Conservation (phyloP, 2,329 filamentous ascomycete genomes). For the Helotiales sp. region DNA sequence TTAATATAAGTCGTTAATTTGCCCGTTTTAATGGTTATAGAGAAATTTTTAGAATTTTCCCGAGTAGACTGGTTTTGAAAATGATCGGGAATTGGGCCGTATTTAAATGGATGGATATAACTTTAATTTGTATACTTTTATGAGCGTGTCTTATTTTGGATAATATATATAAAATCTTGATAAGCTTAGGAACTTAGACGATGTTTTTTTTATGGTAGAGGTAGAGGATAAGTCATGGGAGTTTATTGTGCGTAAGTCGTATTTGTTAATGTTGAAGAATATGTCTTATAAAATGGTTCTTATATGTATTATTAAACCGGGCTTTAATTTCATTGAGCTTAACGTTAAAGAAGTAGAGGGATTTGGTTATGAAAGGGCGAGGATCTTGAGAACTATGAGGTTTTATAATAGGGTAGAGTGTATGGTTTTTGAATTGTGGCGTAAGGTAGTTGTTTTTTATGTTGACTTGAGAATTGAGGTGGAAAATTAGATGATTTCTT, state of each 20-base stretch:
- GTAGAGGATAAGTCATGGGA: slow-evolving; percentile 16
- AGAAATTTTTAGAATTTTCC: no score
- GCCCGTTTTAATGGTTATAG: neutral
- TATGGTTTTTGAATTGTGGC: neutral
- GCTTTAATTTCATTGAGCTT: slow-evolving; percentile 12
- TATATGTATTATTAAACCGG: slow-evolving; percentile 12
- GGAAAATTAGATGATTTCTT: neutral
- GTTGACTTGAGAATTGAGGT: slow-evolving; percentile 3
- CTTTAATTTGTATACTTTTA: no score
- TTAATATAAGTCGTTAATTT: neutral
- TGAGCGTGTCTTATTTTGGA: no score
- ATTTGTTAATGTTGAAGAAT: slow-evolving; percentile 12
- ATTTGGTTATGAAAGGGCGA: slow-evolving; percentile 10
- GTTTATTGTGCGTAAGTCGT: slow-evolving; percentile 17
- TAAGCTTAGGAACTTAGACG: no score
- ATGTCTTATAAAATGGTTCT: slow-evolving; percentile 6
- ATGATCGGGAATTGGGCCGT: no score
- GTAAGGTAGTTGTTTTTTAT: slow-evolving; percentile 17
- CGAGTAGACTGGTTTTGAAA: no score
- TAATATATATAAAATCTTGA: no score
- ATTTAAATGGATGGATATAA: no score
- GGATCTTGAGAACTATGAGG: neutral
- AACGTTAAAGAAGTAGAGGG: slow-evolving; percentile 17
- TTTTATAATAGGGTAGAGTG: slow-evolving; percentile 9
- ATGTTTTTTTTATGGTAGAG: slow-evolving; percentile 12